Conservation (phyloP, 75 land plant genomes). For the Adiantum capillusveneris region DNA sequence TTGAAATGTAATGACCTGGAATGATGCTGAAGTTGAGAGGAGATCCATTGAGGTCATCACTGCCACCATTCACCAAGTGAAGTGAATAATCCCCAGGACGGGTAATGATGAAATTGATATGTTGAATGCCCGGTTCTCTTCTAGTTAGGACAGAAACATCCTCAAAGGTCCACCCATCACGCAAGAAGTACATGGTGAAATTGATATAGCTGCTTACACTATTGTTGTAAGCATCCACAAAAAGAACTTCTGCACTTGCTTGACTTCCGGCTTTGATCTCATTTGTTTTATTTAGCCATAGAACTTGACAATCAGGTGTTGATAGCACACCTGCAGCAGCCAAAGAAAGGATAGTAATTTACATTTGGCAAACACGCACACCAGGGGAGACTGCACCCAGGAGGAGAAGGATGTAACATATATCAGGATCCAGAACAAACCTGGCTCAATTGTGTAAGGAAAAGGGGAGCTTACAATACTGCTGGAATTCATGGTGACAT, state of each 20-base stretch:
- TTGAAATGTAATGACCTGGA: slow-evolving; percentile 1
- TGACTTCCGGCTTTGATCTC: background rate
- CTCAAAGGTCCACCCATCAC: background rate
- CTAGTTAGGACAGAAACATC: slow-evolving; percentile 3
- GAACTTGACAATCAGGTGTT: background rate
- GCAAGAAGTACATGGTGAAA: slow-evolving; percentile 3
- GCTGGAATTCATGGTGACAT: background rate
- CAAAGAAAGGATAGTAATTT: too few relatives aligned
- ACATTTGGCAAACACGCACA: too few relatives aligned
- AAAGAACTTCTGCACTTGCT: slow-evolving; percentile 4
- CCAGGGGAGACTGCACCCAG: too few relatives aligned
- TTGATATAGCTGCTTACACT: slow-evolving; percentile 4
- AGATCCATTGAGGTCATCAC: background rate
- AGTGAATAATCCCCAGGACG: background rate
- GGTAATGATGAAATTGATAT: background rate
- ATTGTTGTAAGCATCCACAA: slow-evolving; percentile 6
- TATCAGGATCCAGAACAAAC: background rate
- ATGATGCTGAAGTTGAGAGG: background rate
- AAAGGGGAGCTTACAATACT: background rate
- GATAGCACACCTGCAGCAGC: background rate
- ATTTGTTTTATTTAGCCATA: slow-evolving; percentile 1
- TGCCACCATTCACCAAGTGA: slow-evolving; percentile 2
- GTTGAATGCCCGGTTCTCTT: background rate
- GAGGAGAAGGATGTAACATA: background rate
- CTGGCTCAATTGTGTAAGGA: background rate